These are phyloP conservation scores for Pseudonectria buxi DNA, from an alignment of 2,329 filamentous ascomycete genomes.

Conservation along the genomic window DNA sequence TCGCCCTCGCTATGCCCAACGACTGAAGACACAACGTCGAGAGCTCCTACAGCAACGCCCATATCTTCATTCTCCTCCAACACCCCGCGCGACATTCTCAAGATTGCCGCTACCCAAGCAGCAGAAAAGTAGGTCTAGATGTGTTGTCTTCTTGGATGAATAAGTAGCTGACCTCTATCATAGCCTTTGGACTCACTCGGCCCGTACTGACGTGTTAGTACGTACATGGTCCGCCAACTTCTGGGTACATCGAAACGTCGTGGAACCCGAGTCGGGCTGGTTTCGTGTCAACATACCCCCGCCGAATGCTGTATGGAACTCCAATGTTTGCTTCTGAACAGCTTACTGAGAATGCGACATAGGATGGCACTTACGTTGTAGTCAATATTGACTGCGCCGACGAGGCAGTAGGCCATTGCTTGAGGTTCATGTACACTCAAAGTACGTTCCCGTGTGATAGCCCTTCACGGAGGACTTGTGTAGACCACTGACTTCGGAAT, in stretches of 20 bases:
- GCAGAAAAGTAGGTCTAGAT: slow-evolving; percentile 17
- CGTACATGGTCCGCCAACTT: slow-evolving; percentile 16
- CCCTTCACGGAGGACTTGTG: background rate
- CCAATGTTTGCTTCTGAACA: background rate
- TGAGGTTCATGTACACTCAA: slow-evolving; percentile 30
- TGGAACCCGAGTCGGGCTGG: slow-evolving; percentile 27
- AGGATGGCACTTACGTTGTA: slow-evolving; percentile 24
- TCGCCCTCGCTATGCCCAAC: too few relatives aligned
- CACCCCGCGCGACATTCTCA: slow-evolving; percentile 3
- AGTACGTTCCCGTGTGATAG: slow-evolving; percentile 17
- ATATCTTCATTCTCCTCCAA: too few relatives aligned
- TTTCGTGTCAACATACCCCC: slow-evolving; percentile 28
- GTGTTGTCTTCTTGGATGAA: too few relatives aligned
- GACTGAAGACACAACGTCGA: too few relatives aligned
- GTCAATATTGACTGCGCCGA: slow-evolving; percentile 19
- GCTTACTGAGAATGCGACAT: slow-evolving; percentile 3
- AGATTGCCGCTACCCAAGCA: slow-evolving; percentile 22
- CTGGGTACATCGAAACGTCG: slow-evolving; percentile 29
- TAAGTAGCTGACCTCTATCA: too few relatives aligned
- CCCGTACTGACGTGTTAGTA: slow-evolving; percentile 28
- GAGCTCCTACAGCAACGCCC: too few relatives aligned
- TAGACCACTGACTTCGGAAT: background rate
- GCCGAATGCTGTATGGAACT: slow-evolving; percentile 18
- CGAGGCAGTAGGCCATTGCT: slow-evolving; percentile 23
- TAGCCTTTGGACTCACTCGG: slow-evolving; percentile 26